Conservation (phyloP, 2,329 filamentous ascomycete genomes). For the Alternaria burnsii region DNA sequence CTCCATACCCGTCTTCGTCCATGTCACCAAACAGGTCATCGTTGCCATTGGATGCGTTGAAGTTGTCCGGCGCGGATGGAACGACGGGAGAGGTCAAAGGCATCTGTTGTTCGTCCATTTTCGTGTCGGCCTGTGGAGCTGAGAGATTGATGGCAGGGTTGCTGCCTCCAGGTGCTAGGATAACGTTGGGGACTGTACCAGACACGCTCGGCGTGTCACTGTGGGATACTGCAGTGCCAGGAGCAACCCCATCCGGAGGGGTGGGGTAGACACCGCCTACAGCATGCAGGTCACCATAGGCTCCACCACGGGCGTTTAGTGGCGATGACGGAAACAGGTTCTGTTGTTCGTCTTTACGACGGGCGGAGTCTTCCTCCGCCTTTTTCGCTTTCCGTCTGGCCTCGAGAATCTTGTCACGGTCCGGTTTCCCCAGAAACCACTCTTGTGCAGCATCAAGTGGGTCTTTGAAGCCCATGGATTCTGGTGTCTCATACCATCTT, state of each 20-base stretch:
- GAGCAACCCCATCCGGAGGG: constrained; percentile 50
- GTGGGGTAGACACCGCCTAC: constrained; percentile 53
- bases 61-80: constrained; percentile 32
- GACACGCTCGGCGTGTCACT: constrained; percentile 42
- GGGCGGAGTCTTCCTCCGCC: constrained; percentile 57
- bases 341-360: constrained; percentile 41
- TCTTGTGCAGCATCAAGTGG: constrained; percentile 48
- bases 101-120: constrained; percentile 30
- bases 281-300: constrained; percentile 49
- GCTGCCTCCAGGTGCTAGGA: constrained; percentile 39
- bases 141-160: constrained; percentile 47
- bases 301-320: constrained; percentile 44
- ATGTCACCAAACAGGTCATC: constrained; percentile 72
- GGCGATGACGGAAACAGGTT: constrained; percentile 49
- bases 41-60: constrained; percentile 34
- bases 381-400: constrained; percentile 55
- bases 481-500: constrained; percentile 42
- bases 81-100: constrained; percentile 36
- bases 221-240: constrained; percentile 38
- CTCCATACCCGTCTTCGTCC: constrained; percentile 74
- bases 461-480: constrained; percentile 46
- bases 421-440: constrained; percentile 48
- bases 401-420: constrained; percentile 47
- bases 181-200: constrained; percentile 34
- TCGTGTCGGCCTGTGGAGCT: constrained; percentile 34